These are phyloP conservation scores for Psilocybe mexicana DNA, from an alignment of 1,284 basidiomycete species.

Conservation along the genomic window DNA sequence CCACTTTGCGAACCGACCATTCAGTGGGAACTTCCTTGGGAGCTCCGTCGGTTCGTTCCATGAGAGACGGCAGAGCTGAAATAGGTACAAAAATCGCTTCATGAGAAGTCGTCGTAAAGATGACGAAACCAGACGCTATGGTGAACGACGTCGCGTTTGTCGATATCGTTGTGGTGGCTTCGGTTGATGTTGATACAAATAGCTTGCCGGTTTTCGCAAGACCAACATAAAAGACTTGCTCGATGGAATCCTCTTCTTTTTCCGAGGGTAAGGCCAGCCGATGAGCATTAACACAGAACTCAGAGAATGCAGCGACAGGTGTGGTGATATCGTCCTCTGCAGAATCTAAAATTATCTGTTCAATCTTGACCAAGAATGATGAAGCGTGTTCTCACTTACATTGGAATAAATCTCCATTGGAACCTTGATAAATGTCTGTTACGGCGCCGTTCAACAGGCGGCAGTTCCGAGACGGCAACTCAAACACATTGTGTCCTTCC, in stretches of 20 bases:
- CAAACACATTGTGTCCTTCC: constrained; percentile 1
- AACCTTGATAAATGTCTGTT: constrained; percentile 46
- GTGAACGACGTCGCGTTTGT: constrained; percentile 80
- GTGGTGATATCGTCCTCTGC: constrained; percentile 30
- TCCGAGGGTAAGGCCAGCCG: constrained; percentile 23
- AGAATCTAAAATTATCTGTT: constrained; percentile 13
- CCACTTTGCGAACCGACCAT: constrained; percentile 79
- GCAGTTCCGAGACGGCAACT: constrained; percentile 24
- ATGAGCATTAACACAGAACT: constrained; percentile 56
- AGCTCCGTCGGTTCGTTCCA: constrained; percentile 25
- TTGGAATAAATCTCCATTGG: constrained; percentile 49
- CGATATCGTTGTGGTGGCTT: constrained; percentile 40
- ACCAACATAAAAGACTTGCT: constrained; percentile 57
- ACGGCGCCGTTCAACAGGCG: constrained; percentile 24
- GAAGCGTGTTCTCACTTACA: constrained; percentile 39
- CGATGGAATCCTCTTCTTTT: neutral
- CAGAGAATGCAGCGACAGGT: constrained; percentile 49
- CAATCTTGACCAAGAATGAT: neutral
- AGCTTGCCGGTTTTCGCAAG: constrained; percentile 69
- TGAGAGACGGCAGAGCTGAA: constrained; percentile 30
- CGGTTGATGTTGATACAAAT: constrained; percentile 40
- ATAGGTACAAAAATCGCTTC: constrained; percentile 78
- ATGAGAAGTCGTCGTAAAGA: constrained; percentile 87
- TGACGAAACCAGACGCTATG: constrained; percentile 78
- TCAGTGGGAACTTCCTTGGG: constrained; percentile 35